Evolutionary conservation across 495 filamentous ascomycete genomes (phyloP).

Genomic region (Daldinia loculata): DNA sequence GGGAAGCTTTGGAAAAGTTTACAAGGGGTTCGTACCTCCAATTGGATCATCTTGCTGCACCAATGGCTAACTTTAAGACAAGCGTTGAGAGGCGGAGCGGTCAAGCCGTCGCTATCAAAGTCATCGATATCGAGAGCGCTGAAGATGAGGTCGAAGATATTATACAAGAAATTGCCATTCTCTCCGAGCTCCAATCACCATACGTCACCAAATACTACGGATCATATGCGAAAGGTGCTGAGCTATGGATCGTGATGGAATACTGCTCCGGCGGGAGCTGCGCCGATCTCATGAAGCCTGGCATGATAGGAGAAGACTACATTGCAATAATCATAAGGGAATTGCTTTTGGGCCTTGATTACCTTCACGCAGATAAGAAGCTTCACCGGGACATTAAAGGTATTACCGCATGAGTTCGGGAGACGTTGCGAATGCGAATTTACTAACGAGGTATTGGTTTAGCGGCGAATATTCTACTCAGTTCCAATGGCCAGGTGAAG

Average conservation of each 20-base stretch:
- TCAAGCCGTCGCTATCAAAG: conserved; percentile 89
- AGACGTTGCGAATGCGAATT: neutral
- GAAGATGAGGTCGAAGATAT: conserved; percentile 99
- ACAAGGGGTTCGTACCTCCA: conserved; percentile 76
- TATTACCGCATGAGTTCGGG: conserved; percentile 41
- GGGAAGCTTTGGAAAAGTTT: conserved; percentile 94
- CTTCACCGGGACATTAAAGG: conserved; percentile 97
- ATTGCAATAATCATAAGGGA: conserved; percentile 94
- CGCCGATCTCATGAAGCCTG: conserved; percentile 89
- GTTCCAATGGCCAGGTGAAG: conserved; percentile 92
- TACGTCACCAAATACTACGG: conserved; percentile 98
- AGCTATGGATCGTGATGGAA: conserved; percentile 98
- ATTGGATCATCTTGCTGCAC: neutral
- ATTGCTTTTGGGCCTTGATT: conserved; percentile 87
- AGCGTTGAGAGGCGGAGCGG: conserved; percentile 87
- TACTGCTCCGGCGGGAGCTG: conserved; percentile 94
- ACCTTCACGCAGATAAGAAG: conserved; percentile 94
- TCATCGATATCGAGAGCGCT: conserved; percentile 97
- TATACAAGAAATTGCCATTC: conserved; percentile 95
- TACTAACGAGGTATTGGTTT: conserved; percentile 36
- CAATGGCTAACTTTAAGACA: conserved; percentile 43
- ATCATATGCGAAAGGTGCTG: conserved; percentile 91
- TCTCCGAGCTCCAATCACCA: conserved; percentile 91
- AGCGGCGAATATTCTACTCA: conserved; percentile 92
- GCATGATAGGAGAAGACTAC: conserved; percentile 89